Evolutionary conservation across 441 rosid genomes (phyloP), one percentile per base, ranked within the genome.

Genomic region (Mallotus repandus): DNA sequence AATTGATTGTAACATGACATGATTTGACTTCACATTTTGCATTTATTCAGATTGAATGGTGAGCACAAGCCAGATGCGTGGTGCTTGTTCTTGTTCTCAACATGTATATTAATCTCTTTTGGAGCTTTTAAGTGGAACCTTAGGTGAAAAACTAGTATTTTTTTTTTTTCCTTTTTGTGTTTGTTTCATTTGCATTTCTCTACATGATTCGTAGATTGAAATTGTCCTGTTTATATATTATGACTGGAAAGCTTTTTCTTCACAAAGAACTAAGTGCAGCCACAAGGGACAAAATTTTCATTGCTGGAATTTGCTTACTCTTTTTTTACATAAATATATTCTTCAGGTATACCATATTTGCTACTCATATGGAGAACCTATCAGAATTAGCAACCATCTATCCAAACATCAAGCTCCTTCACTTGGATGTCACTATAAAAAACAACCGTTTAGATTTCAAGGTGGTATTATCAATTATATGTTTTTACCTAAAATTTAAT

Each of bases 321-420:
- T 38, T 38, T 38, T 38, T 38, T 38, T 38, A 6, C 41, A 6
- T 38, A 38, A 0, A 11, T 38, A 70, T 49, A 19, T 61, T 83
- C 63, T 79, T 76, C 90, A 93, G 99, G 90, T 93, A 89, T 73
- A 88, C 96, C 50, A 85, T 96, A 81, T 96, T 96, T 76, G 92
- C 99, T 45, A 93, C 97, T 54, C 99, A 93, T 75, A 93, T 91
- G 96, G 97, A 96, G 84, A 89, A 86, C 78, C 86, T 93, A n/a
- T 84, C 91, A 2, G 97, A 89, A 85, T 84, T 93, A 65, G 95
- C 98, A 62, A 88, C 94, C 65, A 85, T 93, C 72, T 90, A 96
- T 73, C 97, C 99, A 46, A 93, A 91, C 77, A 93, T 89, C 78
- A 96, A 90, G 85, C 82, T 91, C 78, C 89, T 91, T 78, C 98